phyloP scores from a whole-genome alignment of 2,329 filamentous ascomycete species.

The Verticillium albo-atrum region DNA sequence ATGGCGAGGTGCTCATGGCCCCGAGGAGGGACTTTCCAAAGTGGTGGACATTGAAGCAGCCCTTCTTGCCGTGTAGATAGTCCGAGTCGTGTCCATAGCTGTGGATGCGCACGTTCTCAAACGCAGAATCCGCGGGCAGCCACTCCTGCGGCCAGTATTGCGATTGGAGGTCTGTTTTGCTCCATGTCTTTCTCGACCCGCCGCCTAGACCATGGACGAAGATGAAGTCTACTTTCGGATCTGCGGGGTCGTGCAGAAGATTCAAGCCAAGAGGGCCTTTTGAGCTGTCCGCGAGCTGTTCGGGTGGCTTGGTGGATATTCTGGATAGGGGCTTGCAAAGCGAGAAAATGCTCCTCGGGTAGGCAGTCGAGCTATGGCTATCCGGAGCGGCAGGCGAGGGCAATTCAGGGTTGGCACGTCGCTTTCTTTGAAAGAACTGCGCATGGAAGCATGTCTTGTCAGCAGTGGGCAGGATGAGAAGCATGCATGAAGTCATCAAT shows the following conservation, averaged over 20 bases:
- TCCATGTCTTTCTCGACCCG: slow-evolving; percentile 32
- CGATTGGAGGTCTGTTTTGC: slow-evolving; percentile 11
- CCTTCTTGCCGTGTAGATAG: slow-evolving; percentile 17
- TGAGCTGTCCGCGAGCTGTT: not conserved
- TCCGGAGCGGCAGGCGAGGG: not conserved
- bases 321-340: slow-evolving; percentile 6
- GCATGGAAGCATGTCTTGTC: not conserved
- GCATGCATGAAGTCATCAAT: too few species aligned
- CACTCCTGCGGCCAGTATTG: slow-evolving; percentile 34
- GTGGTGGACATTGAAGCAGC: slow-evolving; percentile 24
- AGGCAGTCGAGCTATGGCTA: slow-evolving; percentile 2
- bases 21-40: slow-evolving; percentile 24
- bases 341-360: slow-evolving; percentile 6
- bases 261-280: slow-evolving; percentile 14
- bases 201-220: slow-evolving; percentile 36
- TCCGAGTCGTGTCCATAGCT: slow-evolving; percentile 29
- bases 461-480: not conserved
- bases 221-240: slow-evolving; percentile 24
- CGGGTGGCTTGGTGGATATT: slow-evolving; percentile 1
- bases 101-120: slow-evolving; percentile 21
- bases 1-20: slow-evolving; percentile 17
- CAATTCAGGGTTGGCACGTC: slow-evolving; percentile 5
- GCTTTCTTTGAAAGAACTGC: slow-evolving; percentile 13
- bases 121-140: slow-evolving; percentile 24
- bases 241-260: slow-evolving; percentile 14